Evolutionary conservation across 352 stramenopile genomes (phyloP).

Genomic region (Phytophthora constricta): DNA sequence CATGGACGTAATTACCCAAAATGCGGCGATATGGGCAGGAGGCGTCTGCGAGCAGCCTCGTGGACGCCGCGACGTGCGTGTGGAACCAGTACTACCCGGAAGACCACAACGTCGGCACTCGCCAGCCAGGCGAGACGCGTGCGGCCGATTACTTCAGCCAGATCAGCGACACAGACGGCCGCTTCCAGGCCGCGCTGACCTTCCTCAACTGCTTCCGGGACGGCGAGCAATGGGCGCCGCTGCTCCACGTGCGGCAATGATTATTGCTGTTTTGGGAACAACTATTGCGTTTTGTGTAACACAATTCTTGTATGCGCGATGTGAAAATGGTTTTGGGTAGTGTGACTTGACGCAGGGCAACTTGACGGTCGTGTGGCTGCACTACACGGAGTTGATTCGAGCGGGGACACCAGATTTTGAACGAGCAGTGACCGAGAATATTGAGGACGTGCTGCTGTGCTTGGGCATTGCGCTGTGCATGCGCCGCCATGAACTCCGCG

Average conservation of each 20-base stretch:
- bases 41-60: slow-evolving; percentile 32
- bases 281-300: background rate
- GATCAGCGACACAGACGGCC: slow-evolving; percentile 59
- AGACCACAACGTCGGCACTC: slow-evolving; percentile 61
- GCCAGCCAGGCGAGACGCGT: slow-evolving; percentile 48
- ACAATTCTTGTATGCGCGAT: background rate
- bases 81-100: slow-evolving; percentile 83
- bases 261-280: no score
- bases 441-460: slow-evolving; percentile 65
- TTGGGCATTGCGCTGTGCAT: slow-evolving; percentile 76
- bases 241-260: slow-evolving; percentile 41
- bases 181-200: slow-evolving; percentile 61
- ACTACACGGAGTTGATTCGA: slow-evolving; percentile 61
- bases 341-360: slow-evolving; percentile 60
- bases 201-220: slow-evolving; percentile 68
- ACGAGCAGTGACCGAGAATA: slow-evolving; percentile 57
- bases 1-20: background rate
- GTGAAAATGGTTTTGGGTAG: slow-evolving; percentile 23
- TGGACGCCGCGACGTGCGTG: slow-evolving; percentile 65
- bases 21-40: slow-evolving; percentile 19
- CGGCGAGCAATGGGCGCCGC: slow-evolving; percentile 52
- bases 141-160: slow-evolving; percentile 50
- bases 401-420: slow-evolving; percentile 59
- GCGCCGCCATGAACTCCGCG: slow-evolving; percentile 59
- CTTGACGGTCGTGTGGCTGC: slow-evolving; percentile 57